A percentile compares a stretch with the other conserved stretches of the same genome.
These are phyloP conservation scores for Mollisia scopiformis DNA, from an alignment of 2,329 filamentous ascomycete genomes.

Conservation along the genomic window DNA sequence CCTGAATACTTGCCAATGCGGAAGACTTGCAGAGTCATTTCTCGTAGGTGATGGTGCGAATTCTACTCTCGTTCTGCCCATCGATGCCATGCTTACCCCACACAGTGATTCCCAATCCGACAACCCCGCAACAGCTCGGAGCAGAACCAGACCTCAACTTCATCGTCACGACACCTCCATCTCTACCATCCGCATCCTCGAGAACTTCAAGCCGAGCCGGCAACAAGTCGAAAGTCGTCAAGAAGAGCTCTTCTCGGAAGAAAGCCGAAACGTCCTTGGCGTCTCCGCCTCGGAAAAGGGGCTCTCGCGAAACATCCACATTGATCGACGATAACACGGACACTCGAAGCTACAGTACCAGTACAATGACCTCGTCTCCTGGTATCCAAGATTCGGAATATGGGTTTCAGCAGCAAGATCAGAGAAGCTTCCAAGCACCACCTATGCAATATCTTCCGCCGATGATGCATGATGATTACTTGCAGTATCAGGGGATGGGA, in stretches of 20 bases:
- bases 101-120: background rate
- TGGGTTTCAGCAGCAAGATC: background rate
- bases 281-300: background rate
- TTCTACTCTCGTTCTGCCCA: background rate
- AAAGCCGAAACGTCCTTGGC: background rate
- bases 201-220: background rate
- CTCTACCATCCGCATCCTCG: background rate
- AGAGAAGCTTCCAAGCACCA: too few relatives aligned
- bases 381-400: background rate
- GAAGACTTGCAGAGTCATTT: slow-evolving; percentile 24
- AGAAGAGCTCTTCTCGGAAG: background rate
- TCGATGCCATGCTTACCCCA: background rate
- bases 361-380: background rate
- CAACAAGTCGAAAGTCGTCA: slow-evolving; percentile 1
- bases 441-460: background rate
- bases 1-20: slow-evolving; percentile 29
- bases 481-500: background rate
- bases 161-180: background rate
- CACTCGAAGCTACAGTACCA: background rate
- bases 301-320: background rate
- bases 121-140: background rate
- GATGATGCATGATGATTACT: background rate
- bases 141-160: background rate
- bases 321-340: background rate
- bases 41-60: slow-evolving; percentile 13